Evolutionary conservation across 179 eudicot species (phyloP).

Genomic region (Corrigiola litoralis): DNA sequence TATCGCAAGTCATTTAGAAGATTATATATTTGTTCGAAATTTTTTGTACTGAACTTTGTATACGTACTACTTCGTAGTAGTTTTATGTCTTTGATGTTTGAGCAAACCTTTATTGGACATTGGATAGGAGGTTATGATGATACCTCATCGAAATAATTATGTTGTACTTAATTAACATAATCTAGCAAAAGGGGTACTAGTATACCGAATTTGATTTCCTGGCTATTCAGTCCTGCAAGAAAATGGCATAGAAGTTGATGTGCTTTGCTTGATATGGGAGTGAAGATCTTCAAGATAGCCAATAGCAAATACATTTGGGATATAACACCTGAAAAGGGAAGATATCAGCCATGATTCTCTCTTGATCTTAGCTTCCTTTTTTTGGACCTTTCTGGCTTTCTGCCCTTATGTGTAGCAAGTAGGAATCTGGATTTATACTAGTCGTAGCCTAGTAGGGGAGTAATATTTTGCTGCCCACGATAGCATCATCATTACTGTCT

Average conservation of each 20-base stretch:
- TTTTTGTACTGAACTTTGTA: too few species aligned
- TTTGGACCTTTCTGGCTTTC: not conserved
- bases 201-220: not conserved
- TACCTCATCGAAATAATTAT: too few species aligned
- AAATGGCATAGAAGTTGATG: not conserved
- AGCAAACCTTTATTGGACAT: too few species aligned
- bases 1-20: too few species aligned
- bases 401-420: not conserved
- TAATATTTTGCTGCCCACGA: too few species aligned
- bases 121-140: too few species aligned
- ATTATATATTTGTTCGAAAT: not conserved
- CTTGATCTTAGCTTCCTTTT: not conserved
- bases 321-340: conserved; percentile 1
- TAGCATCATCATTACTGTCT: too few species aligned
- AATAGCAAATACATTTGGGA: not conserved
- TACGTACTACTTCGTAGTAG: too few species aligned
- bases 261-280: conserved; percentile 5
- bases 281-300: conserved; percentile 8
- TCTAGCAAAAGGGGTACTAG: not conserved
- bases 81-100: too few species aligned
- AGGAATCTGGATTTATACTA: too few species aligned
- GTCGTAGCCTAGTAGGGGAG: too few species aligned
- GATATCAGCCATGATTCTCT: conserved; percentile 9
- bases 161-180: not conserved
- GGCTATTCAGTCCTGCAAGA: not conserved